These are phyloP conservation scores for Geoglossum glabrum DNA, from an alignment of 495 filamentous ascomycete species.

Conservation along the genomic window DNA sequence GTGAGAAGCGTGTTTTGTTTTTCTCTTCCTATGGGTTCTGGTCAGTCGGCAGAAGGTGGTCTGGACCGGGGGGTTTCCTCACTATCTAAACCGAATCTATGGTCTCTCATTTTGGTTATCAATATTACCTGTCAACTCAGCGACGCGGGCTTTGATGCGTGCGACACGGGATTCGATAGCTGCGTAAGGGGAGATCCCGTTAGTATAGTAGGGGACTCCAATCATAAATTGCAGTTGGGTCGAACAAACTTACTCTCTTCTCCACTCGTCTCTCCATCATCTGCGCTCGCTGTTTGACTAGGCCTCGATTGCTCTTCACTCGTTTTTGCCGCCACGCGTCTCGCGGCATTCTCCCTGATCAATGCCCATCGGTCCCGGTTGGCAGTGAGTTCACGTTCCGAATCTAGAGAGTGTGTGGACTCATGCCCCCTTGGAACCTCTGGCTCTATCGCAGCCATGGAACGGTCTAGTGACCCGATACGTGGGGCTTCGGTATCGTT, in stretches of 20 bases:
- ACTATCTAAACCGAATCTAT: not conserved
- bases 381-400: slow-evolving; percentile 13
- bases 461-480: slow-evolving; percentile 9
- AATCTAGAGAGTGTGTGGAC: slow-evolving; percentile 4
- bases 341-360: slow-evolving; percentile 83
- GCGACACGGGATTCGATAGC: slow-evolving; percentile 92
- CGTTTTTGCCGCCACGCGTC: slow-evolving; percentile 39
- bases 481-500: slow-evolving; percentile 19
- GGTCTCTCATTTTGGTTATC: slow-evolving; percentile 19
- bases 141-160: slow-evolving; percentile 92
- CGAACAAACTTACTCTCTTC: slow-evolving; percentile 67
- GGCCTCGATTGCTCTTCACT: slow-evolving; percentile 36
- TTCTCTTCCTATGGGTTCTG: too few species aligned
- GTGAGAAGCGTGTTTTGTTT: too few species aligned
- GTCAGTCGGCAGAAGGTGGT: too few species aligned
- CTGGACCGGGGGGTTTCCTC: not conserved
- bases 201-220: not conserved
- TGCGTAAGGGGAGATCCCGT: slow-evolving; percentile 15
- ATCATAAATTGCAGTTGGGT: not conserved
- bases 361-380: slow-evolving; percentile 74
- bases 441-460: slow-evolving; percentile 8
- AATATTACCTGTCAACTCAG: slow-evolving; percentile 75
- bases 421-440: slow-evolving; percentile 6
- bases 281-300: slow-evolving; percentile 30
- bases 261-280: slow-evolving; percentile 75